Evolutionary conservation across 768 basidiomycete species (phyloP), one percentile per base, ranked within the genome.

Genomic region (Termitomyces sp.): DNA sequence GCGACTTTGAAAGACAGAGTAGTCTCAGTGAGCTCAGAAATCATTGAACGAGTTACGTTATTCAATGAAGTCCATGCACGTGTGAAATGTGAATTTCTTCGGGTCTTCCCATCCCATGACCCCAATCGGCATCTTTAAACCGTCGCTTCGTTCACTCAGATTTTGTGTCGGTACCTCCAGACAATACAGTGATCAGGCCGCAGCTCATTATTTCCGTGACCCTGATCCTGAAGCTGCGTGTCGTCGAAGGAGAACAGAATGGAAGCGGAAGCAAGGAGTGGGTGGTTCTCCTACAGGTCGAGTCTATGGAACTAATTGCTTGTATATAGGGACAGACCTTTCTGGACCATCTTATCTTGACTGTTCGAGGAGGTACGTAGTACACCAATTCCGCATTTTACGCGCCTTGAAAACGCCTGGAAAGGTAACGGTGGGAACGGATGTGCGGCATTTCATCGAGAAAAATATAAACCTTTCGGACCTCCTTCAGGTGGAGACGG

Each of bases 401-500:
- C 35, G 60, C 23, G 53, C 48, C 43, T 58, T 46, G 41, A 54
- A 41, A 54, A 48, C 23, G 8, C 35, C 50, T 53, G 41, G 41
- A n/a, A 65, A 91, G 95, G 94, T 16, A 85, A 82, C 66, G 95
- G 95, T 20, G 96, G 96, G 0, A 79, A 93, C 58, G 96, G 96
- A 26, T 92, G 94, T 62, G 92, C 89, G 26, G 95, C 96, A 5
- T 97, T 98, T 66, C 89, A 95, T 67, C 86, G 93, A 58, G 93
- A 96, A 74, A 92, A 93, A 68, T 93, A 82, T 72, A 84, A 84
- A 58, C 83, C 88, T 1, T 82, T 85, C 61, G 93, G 93, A 0
- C 93, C 95, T 0, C 94, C 96, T 0, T 95, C 94, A 10, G 96
- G 96, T 0, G 96, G 95, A 1, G 90, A 91, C 60, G 96, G 96